Conservation (phyloP, 257 asterid species). For the Datura wrightii region DNA sequence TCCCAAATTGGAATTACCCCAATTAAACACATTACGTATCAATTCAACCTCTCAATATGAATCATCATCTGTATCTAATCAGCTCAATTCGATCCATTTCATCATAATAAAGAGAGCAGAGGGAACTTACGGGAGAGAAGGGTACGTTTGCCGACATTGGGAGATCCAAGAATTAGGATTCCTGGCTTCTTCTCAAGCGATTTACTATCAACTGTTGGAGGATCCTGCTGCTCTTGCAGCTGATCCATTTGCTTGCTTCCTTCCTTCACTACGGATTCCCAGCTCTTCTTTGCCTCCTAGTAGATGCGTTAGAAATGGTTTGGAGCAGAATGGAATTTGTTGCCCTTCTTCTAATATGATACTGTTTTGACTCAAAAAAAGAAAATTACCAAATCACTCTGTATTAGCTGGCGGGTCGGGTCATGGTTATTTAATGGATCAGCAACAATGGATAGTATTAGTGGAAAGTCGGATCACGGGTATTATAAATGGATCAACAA, state of each 20-base stretch:
- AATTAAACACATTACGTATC: too few species aligned
- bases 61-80: too few species aligned
- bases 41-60: too few species aligned
- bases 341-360: not conserved
- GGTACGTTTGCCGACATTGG: slow-evolving; percentile 87
- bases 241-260: slow-evolving; percentile 31
- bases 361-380: too few species aligned
- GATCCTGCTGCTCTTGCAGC: not conserved
- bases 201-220: slow-evolving; percentile 49
- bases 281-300: not conserved
- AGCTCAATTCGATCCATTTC: too few species aligned
- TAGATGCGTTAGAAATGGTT: not conserved
- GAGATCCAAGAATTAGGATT: slow-evolving; percentile 72
- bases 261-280: not conserved
- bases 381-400: too few species aligned
- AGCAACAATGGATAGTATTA: too few species aligned
- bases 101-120: not conserved
- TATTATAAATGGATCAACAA: too few species aligned
- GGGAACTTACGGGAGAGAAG: slow-evolving; percentile 72
- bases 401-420: too few species aligned
- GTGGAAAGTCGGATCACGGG: too few species aligned
- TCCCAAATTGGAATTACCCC: too few species aligned
- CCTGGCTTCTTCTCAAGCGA: slow-evolving; percentile 76
- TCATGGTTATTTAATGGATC: too few species aligned
- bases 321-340: not conserved